Evolutionary conservation across 164 flowering plant genomes (phyloP).

Genomic region (Aristolochia fimbriata): DNA sequence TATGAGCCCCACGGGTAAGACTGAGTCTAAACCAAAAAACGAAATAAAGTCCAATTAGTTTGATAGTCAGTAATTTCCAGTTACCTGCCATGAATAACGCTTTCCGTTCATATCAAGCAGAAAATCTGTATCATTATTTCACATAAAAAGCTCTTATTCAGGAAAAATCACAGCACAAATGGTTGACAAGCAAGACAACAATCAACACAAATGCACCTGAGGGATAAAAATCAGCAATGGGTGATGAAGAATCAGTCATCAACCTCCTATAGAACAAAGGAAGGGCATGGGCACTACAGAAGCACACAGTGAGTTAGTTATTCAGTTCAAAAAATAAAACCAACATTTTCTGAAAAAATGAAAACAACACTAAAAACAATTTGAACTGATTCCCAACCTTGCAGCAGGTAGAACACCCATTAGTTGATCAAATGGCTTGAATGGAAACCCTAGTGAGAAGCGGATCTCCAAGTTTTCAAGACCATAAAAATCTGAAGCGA

Average conservation of each 20-base stretch:
- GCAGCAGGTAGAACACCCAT: conserved; percentile 60
- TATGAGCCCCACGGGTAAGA: too few relatives aligned
- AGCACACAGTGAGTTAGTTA: background rate
- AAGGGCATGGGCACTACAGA: conserved; percentile 51
- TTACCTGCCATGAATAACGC: conserved; percentile 49
- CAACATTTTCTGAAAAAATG: too few relatives aligned
- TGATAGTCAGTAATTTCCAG: background rate
- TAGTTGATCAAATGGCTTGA: conserved; percentile 56
- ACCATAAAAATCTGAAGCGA: conserved; percentile 50
- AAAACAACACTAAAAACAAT: too few relatives aligned
- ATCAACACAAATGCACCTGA: conserved; percentile 20
- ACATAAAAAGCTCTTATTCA: conserved; percentile 1
- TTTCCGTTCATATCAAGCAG: conserved; percentile 53
- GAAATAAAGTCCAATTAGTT: too few relatives aligned
- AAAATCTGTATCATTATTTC: conserved; percentile 29
- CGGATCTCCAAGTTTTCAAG: conserved; percentile 27
- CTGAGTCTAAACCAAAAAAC: too few relatives aligned
- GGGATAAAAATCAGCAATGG: conserved; percentile 54
- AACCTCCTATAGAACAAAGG: conserved; percentile 37
- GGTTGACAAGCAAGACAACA: background rate
- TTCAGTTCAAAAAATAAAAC: background rate
- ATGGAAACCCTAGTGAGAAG: conserved; percentile 45
- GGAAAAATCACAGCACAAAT: background rate
- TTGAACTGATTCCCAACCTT: conserved; percentile 23
- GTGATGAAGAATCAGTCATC: conserved; percentile 45